These are phyloP conservation scores for Juglanconis sp. DNA, from an alignment of 2,329 filamentous ascomycete species.

Conservation along the genomic window DNA sequence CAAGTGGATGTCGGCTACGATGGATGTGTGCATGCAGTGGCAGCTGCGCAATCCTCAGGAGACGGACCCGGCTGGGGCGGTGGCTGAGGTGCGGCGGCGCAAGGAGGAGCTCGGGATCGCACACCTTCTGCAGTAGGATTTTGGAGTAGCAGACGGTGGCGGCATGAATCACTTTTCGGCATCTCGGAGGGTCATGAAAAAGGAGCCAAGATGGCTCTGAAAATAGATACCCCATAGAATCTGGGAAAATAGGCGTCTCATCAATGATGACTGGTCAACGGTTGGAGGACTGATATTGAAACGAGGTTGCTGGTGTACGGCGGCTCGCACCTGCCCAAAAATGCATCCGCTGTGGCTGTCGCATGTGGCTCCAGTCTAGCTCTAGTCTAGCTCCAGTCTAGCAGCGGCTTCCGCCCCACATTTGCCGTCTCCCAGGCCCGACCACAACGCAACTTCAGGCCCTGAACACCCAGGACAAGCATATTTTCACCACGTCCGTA, in stretches of 20 bases:
- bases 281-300: no score
- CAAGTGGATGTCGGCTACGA: slow-evolving; percentile 77
- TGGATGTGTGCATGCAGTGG: slow-evolving; percentile 82
- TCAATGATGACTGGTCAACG: background rate
- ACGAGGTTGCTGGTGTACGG: no score
- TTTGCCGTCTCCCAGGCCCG: background rate
- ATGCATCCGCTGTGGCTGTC: no score
- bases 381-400: background rate
- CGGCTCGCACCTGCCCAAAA: no score
- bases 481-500: background rate
- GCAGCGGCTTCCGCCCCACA: background rate
- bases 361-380: no score
- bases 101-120: slow-evolving; percentile 50
- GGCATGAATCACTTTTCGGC: background rate
- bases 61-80: slow-evolving; percentile 54
- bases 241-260: background rate
- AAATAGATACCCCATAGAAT: slow-evolving; percentile 2
- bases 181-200: background rate
- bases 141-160: background rate
- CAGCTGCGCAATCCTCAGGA: slow-evolving; percentile 75
- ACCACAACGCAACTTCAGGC: background rate
- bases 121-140: background rate
- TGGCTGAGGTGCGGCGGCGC: slow-evolving; percentile 56
- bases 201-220: background rate
- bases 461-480: background rate